Base-by-base conservation (phyloP, 352 stramenopile genomes). In the Phytopythium cucurbitacearum region DNA sequence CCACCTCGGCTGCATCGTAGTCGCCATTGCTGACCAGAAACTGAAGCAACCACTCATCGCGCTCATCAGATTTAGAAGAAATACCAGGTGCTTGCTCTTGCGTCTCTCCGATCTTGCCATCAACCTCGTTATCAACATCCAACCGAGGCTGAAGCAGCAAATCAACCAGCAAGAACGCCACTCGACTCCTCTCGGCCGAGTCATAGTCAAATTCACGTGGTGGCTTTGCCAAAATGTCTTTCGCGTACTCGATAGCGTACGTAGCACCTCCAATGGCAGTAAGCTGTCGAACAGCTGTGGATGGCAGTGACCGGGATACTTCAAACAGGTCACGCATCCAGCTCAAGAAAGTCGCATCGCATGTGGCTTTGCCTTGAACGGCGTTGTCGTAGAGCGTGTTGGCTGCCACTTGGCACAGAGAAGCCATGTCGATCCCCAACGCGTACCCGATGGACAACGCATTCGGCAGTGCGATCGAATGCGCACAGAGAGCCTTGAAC, bases 341-440 rank as follows among this genome's bases (percentile, higher is more conserved):
- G 59, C 78, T 53, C 13, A 84, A 34, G 32, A 74, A 55, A 12
- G 56, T 33, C 28, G 37, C 34, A 46, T 85, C 66, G 10, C 51
- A 56, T n/a, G 13, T 42, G 40, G 43, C 51, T 7, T 57, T 74
- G 1, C 56, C 45, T 16, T 71, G 58, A 4, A 69, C 57, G 5
- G 78, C 39, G 49, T 62, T 71, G 4, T 46, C 65, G 51, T 85
- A 90, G 16, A 95, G 64, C 13, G 85, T 92, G 42, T 95, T 85
- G 11, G 82, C 82, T 3, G 87, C 85, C 8, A 93, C 80, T 57
- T 93, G 76, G 40, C 85, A 95, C 5, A 95, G 60, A 9, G 85
- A 93, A 40, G 85, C 74, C 85, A 95, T 95, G 53, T 95, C 85
- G 36, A 92, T 91, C 15, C 82, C 82, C 43, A 95, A 67, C 3